phyloP scores from a whole-genome alignment of 2,329 filamentous ascomycete species.

The Xylaria sp. region DNA sequence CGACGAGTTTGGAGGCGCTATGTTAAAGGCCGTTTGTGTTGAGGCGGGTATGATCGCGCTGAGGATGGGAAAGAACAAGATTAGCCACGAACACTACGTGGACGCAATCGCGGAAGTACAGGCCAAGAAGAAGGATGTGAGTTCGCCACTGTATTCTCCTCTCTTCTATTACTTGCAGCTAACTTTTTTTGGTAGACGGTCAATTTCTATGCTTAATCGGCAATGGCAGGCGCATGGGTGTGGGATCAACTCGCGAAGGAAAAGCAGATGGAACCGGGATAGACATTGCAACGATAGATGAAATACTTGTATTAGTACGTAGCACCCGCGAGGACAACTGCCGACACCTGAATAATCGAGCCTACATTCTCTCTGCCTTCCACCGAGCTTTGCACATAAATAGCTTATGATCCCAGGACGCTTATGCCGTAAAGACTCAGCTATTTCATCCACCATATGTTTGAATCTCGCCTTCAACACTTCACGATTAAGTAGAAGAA shows the following conservation, averaged over 20 bases:
- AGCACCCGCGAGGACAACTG: slow-evolving; percentile 22
- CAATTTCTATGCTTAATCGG: slow-evolving; percentile 57
- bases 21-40: slow-evolving; percentile 98
- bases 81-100: slow-evolving; percentile 97
- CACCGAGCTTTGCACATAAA: background rate
- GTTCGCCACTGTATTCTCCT: slow-evolving; percentile 44
- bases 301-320: slow-evolving; percentile 43
- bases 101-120: slow-evolving; percentile 98
- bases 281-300: slow-evolving; percentile 41
- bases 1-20: slow-evolving; percentile 97
- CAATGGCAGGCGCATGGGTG: slow-evolving; percentile 9
- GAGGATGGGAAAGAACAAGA: slow-evolving; percentile 93
- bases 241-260: slow-evolving; percentile 18
- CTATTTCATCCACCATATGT: background rate
- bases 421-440: background rate
- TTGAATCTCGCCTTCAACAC: background rate
- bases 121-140: slow-evolving; percentile 90
- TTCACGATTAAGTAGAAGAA: no score
- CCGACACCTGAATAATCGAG: slow-evolving; percentile 7
- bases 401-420: background rate
- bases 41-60: slow-evolving; percentile 99
- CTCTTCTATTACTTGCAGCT: slow-evolving; percentile 35
- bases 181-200: slow-evolving; percentile 59
- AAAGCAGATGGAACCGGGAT: slow-evolving; percentile 33
- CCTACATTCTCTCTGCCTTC: background rate